Base-by-base conservation (phyloP, 106 monocot species). In the Acorus calamus region DNA sequence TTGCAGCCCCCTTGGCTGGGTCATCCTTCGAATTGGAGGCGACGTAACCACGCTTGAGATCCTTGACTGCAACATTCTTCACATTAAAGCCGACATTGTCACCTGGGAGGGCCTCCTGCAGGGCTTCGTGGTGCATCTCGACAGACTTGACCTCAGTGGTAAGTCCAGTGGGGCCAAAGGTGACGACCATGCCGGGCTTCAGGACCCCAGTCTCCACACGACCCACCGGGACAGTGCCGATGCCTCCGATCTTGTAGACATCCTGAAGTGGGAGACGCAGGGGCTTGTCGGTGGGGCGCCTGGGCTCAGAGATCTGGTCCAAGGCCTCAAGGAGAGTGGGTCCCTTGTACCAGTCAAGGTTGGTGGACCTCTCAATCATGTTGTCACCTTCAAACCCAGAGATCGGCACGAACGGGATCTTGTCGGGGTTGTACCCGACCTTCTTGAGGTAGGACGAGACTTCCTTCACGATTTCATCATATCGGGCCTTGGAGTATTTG, bases 281-380 rank as follows among this genome's bases (percentile, higher is more conserved):
- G 8, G 78, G 78, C 72, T 78, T 78, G 72, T 78, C 78, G 1
- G 76, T 49, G 0, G 83, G 83, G 2, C 83, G 67, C 79, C 76
- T 84, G 8, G 83, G 83, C 73, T 84, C 83, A 3, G 56, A 56
- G 69, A 84, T 73, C 64, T 62, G 3, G 73, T 84, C 83, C 10
- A 84, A 58, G n/a, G 83, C 76, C 0, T 84, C 83, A 3, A 84
- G 79, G 14, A 84, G 79, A 3, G 83, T 84, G 7, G 83, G 83
- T 4, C 83, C 83, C 66, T 84, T 84, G 76, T 84, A 84, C 83
- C 83, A 84, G 66, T 84, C 83, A n/a, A 83, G 83, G 69, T 83
- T 83, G 4, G 83, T 79, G 13, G 83, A 83, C n/a, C 83, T 57
- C 69, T 83, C 79, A 44, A 83, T 83, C 83, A 83, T 83, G 76